Base-by-base conservation (phyloP, 371 early-diverging fungal species). In the Phascolomyces articulosus region DNA sequence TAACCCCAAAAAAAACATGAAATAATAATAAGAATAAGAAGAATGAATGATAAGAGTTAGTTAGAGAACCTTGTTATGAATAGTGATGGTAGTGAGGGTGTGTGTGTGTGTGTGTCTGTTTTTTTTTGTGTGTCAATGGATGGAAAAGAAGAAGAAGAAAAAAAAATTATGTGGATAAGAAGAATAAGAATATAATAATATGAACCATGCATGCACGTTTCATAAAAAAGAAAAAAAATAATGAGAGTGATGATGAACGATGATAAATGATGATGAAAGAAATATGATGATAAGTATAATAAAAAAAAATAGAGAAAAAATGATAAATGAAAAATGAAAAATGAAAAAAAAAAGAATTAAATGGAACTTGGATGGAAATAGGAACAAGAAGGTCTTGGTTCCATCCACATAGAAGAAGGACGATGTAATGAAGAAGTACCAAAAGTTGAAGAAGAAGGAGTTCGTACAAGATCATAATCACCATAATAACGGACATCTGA, bases 131-230 rank as follows among this genome's bases (percentile, higher is more conserved):
- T n/a, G n/a, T n/a, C n/a, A n/a, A n/a, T n/a, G n/a, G n/a, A n/a
- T n/a, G n/a, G n/a, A n/a, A n/a, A n/a, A n/a, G n/a, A n/a, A n/a
- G n/a, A n/a, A n/a, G n/a, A n/a, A n/a, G n/a, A n/a, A n/a, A n/a
- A n/a, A n/a, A n/a, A n/a, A n/a, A n/a, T n/a, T n/a, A n/a, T n/a
- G n/a, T n/a, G n/a, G n/a, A n/a, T n/a, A n/a, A n/a, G n/a, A n/a
- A n/a, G n/a, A n/a, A n/a, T n/a, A n/a, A n/a, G n/a, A n/a, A n/a
- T n/a, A n/a, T n/a, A n/a, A n/a, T n/a, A n/a, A n/a, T n/a, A n/a
- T n/a, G n/a, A n/a, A 56, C 10, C 31, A 56, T 56, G 34, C 56
- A 56, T 56, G 56, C 56, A 56, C 20, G 56, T 56, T 56, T 56
- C 56, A 56, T 56, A 34, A 18, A 20, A 3, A 24, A 34, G 18